Evolutionary conservation across 805 yeast genomes (phyloP), one percentile per base, ranked within the genome.

Genomic region (Cyberlindnera xishuangbannaensis): DNA sequence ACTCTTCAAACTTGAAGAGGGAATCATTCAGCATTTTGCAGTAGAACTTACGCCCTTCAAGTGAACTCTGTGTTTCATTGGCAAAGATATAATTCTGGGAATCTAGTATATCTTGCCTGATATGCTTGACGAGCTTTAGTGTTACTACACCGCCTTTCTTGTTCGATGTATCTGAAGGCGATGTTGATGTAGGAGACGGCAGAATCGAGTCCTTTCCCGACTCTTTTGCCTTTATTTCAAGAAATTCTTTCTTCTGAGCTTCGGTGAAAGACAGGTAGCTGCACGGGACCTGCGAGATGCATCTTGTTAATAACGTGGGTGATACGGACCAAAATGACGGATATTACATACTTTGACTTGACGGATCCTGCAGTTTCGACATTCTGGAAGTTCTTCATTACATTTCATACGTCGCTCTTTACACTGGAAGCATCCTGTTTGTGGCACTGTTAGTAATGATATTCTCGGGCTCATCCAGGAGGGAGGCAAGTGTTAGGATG

Each of bases 391-490:
- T 28, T 62, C 65, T 39, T 69, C 74, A 45, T 67, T 71, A 48
- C 76, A 70, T 41, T 69, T 69, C 50, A 70, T 69, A 25, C 76
- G 54, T 36, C 76, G 56, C 36, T 65, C 68, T 33, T 70, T 70
- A 44, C 76, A 70, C 15, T 73, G 71, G 3, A 67, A 63, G 40
- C 76, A 70, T 7, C 76, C 76, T 43, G 11, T n/a, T n/a, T n/a
- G n/a, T n/a, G n/a, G n/a, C n/a, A n/a, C n/a, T n/a, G n/a, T n/a
- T n/a, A n/a, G n/a, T n/a, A n/a, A n/a, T n/a, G n/a, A n/a, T n/a
- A n/a, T n/a, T n/a, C n/a, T n/a, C n/a, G n/a, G n/a, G n/a, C n/a
- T n/a, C n/a, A n/a, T n/a, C n/a, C n/a, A n/a, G n/a, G n/a, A n/a
- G n/a, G n/a, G n/a, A n/a, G n/a, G n/a, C n/a, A n/a, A n/a, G n/a